Base-by-base conservation (phyloP, 345 rosid genomes). In the Citrus hindsii region DNA sequence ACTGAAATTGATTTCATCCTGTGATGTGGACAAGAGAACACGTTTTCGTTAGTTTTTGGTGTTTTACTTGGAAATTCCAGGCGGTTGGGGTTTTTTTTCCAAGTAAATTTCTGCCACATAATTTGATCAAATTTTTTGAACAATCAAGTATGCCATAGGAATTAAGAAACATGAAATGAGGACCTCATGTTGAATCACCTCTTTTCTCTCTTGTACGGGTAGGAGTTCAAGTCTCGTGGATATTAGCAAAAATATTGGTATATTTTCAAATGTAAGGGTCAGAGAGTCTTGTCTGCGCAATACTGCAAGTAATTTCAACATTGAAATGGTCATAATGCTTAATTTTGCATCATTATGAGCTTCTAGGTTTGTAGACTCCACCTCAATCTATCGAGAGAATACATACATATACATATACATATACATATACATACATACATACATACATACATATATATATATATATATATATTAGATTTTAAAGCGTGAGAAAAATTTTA, bases 1-100 rank as follows among this genome's bases (percentile, higher is more conserved):
- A 78, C 67, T 25, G 22, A 46, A n/a, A 10, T 3, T 64, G 32
- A 5, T 56, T 13, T 40, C 42, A 68, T 1, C 1, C 24, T 30
- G 32, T n/a, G 73, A 38, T 5, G 32, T 10, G 30, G 76, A 76
- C 70, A 46, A 12, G 35, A n/a, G 25, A 63, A 69, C 67, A 61
- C 46, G 77, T 83, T 73, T 79, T 80, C 73, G 64, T 6, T n/a
- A 56, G 33, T 35, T 84, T 69, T 25, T 78, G 66, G 82, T 73
- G 74, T 67, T 78, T 84, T 84, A 75, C 89, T 71, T 74, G 89
- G 91, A 88, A 88, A 84, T 59, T 81, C 73, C 69, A 32, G 68
- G 37, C 24, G 0, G 7, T 3, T 12, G 4, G 21, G 22, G 9
- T 32, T 10, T 66, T 33, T 63, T 63, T 60, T 62, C 76, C 79